Base-by-base conservation (phyloP, 2,329 filamentous ascomycete genomes). In the Pleomassaria siparia region DNA sequence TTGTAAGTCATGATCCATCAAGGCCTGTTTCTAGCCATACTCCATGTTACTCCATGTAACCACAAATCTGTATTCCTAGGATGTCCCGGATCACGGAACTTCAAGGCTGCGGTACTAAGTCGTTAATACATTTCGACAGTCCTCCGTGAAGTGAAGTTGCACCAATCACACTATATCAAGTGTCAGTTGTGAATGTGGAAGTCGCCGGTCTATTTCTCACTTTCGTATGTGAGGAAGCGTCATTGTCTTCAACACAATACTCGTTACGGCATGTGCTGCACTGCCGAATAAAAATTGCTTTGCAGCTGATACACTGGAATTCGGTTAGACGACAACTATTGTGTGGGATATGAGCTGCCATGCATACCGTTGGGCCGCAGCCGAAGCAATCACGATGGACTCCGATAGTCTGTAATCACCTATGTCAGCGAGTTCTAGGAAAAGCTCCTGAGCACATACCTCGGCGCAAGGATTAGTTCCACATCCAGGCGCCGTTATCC, bases 181-280 rank as follows among this genome's bases (percentile, higher is more conserved):
- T 28, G 28, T 47, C 30, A 44, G 40, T 10, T 15, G 24, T 28
- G 13, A 9, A 15, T n/a, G n/a, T 25, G 20, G 3, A 24, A n/a
- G 18, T 22, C 7, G 13, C 32, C 11, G 22, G 24, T 22, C 7
- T 12, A 25, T 13, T 9, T 54, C 67, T 44, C 63, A 76, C 74
- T 70, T 72, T 71, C 25, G 78, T 84, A n/a, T 78, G 72, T 11
- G 86, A 88, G 32, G 87, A 92, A 13, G 89, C 88, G 56, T 91
- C 88, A 57, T 95, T 91, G 66, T 95, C 89, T 46, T 86, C 79
- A 50, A 87, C 80, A 69, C 91, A 96, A 68, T 95, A 96, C 43
- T 88, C 88, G 45, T 87, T 87, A 33, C 80, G 80, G 70, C 91
- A 96, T 49, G 79, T 80, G 51, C 76, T 79, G 67, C 91, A 96